Evolutionary conservation across 768 basidiomycete species (phyloP), one percentile per base, ranked within the genome.

Genomic region (Suillus fuscotomentosus): DNA sequence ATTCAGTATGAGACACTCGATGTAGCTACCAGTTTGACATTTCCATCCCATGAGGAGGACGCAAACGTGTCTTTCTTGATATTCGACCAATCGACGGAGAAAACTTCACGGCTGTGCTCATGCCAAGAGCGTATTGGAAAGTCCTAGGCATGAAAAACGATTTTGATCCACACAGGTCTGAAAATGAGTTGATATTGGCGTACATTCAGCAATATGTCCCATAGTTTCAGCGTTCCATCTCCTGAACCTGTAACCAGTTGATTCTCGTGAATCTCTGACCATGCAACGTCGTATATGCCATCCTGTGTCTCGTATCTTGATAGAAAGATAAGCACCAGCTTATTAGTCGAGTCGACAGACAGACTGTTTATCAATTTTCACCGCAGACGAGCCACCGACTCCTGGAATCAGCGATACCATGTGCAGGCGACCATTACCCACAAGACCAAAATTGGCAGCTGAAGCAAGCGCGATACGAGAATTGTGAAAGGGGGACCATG

Each of bases 21-120:
- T 24, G 17, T 6, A 81, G 92, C 55, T 67, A 95, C 96, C 56
- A 97, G 70, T 78, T 97, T 98, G 48, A 96, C 84, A 15, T 83
- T 84, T 34, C 94, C 94, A 71, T 99, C 97, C 96, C 96, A 98
- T 14, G 90, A 93, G 31, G 92, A 85, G 13, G 95, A 95, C 10
- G 84, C 86, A 74, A 97, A 96, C 1, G 85, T 85, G 67, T 94
- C 91, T 73, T 97, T 97, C 70, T 89, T 88, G 66, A 96, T 76
- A 77, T 97, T 99, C 66, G 91, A 95, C 96, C 97, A 99, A 75
- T 99, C 94, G 6, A 98, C 87, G 13, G 90, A 91, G 80, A 93
- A 95, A 8, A 95, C 94, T 74, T 99, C 97, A 59, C 89, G 86
- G 14, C 89, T 87, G 76, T 99, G 97, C 76, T 99, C 97, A 70